Evolutionary conservation across 2,329 filamentous ascomycete genomes (phyloP).

Genomic region (Aureobasidium sp.): DNA sequence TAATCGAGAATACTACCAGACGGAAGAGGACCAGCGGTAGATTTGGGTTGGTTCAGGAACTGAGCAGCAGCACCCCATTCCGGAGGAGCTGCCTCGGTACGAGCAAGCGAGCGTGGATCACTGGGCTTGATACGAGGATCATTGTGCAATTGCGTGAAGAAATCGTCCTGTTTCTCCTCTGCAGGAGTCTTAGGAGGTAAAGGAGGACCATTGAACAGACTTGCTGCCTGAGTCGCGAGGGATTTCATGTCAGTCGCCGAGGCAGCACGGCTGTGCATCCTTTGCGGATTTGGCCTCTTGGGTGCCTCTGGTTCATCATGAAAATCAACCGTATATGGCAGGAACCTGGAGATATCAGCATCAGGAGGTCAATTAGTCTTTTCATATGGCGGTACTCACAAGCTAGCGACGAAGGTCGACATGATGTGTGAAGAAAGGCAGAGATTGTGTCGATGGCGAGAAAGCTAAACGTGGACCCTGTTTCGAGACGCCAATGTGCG

Average conservation of each 20-base stretch:
- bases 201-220: slow-evolving; percentile 33
- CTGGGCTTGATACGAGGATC: slow-evolving; percentile 41
- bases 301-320: slow-evolving; percentile 45
- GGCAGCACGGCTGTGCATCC: slow-evolving; percentile 6
- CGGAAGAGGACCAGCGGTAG: slow-evolving; percentile 65
- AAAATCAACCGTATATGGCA: slow-evolving; percentile 90
- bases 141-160: slow-evolving; percentile 38
- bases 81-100: slow-evolving; percentile 67
- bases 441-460: not conserved
- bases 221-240: slow-evolving; percentile 23
- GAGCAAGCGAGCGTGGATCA: slow-evolving; percentile 51
- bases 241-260: slow-evolving; percentile 5
- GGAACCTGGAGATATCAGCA: slow-evolving; percentile 54
- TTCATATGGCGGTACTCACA: slow-evolving; percentile 24
- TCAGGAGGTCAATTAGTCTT: not conserved
- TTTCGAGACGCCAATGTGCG: not conserved
- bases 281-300: not conserved
- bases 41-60: slow-evolving; percentile 68
- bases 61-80: slow-evolving; percentile 62
- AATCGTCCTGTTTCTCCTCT: slow-evolving; percentile 31
- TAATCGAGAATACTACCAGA: slow-evolving; percentile 60
- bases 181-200: slow-evolving; percentile 40
- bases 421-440: slow-evolving; percentile 4
- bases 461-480: slow-evolving; percentile 5
- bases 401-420: slow-evolving; percentile 18